Evolutionary conservation across 1,284 basidiomycete species (phyloP).

Genomic region (Malassezia sympodialis): DNA sequence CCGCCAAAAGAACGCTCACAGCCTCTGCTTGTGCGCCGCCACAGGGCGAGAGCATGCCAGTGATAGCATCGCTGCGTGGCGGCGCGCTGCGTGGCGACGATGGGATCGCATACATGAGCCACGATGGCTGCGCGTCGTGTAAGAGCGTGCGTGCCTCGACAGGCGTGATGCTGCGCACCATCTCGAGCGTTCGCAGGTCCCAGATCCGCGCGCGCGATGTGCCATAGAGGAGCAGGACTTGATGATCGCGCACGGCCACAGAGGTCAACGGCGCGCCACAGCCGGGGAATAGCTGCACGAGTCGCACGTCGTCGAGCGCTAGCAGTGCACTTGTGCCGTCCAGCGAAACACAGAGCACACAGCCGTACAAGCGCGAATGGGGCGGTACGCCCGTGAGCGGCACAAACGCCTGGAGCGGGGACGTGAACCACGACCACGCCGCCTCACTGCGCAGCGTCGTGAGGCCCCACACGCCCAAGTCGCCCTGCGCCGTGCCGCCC

Average conservation of each 20-base stretch:
- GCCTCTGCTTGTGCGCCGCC: slow-evolving; percentile 21
- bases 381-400: slow-evolving; percentile 54
- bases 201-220: slow-evolving; percentile 72
- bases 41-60: slow-evolving; percentile 26
- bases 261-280: slow-evolving; percentile 54
- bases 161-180: slow-evolving; percentile 67
- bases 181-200: slow-evolving; percentile 74
- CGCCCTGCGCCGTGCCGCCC: slow-evolving; percentile 21
- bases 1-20: slow-evolving; percentile 26
- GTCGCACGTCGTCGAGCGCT: slow-evolving; percentile 58
- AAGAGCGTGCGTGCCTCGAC: slow-evolving; percentile 70
- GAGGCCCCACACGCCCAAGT: slow-evolving; percentile 53
- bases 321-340: slow-evolving; percentile 76
- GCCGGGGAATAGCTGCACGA: slow-evolving; percentile 69
- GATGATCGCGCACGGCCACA: slow-evolving; percentile 61
- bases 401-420: slow-evolving; percentile 57
- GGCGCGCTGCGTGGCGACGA: slow-evolving; percentile 17
- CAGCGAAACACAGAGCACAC: slow-evolving; percentile 61
- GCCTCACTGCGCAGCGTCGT: slow-evolving; percentile 60
- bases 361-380: slow-evolving; percentile 59
- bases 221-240: slow-evolving; percentile 66
- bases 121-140: slow-evolving; percentile 46
- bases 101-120: slow-evolving; percentile 20
- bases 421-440: slow-evolving; percentile 61
- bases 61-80: slow-evolving; percentile 18